Evolutionary conservation across 106 monocot species (phyloP), one percentile per base, ranked within the genome.

Genomic region (Acorus gramineus): DNA sequence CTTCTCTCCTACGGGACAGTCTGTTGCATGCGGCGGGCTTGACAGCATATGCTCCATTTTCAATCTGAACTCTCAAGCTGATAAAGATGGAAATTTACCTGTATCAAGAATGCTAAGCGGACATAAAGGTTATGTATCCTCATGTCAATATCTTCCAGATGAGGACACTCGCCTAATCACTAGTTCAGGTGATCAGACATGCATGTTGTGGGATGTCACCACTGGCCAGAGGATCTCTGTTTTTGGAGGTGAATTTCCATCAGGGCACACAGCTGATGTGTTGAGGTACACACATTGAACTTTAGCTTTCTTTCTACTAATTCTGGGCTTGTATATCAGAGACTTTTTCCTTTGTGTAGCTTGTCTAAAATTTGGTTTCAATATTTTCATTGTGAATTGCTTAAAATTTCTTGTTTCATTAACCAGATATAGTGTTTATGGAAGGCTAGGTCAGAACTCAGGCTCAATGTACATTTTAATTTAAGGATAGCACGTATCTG

Each of bases 241-340:
- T 56, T 96, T 96, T 79, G 90, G 95, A 65, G 95, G 95, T 69
- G 95, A 96, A 83, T 91, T 90, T 74, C 90, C 95, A 67, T 96
- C 95, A 44, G 95, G 95, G 11, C 95, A 96, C 67, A 91, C 90
- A 47, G 77, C 87, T 42, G 90, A 90, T 80, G 90, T 96, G 43
- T 70, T 79, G 28, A 95, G 94, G 94, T 95, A 78, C 45, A 55
- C 28, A 28, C 28, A 28, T 28, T 28, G 28, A 28, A 28, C 28
- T 28, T 28, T 28, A 28, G 28, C 28, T 28, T 28, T 28, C 28
- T 28, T 28, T 28, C 28, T 28, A 28, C 28, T 28, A 28, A 28
- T 28, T 28, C 28, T 28, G 28, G 28, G 28, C 28, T 28, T 28
- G 28, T 28, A 28, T 28, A 28, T 28, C 28, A 28, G 28, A 28